A percentile compares a stretch with the other conserved stretches of the same genome.
Conservation (phyloP, 139 green algal genomes). For the Chlamydomonas schloesseri region DNA sequence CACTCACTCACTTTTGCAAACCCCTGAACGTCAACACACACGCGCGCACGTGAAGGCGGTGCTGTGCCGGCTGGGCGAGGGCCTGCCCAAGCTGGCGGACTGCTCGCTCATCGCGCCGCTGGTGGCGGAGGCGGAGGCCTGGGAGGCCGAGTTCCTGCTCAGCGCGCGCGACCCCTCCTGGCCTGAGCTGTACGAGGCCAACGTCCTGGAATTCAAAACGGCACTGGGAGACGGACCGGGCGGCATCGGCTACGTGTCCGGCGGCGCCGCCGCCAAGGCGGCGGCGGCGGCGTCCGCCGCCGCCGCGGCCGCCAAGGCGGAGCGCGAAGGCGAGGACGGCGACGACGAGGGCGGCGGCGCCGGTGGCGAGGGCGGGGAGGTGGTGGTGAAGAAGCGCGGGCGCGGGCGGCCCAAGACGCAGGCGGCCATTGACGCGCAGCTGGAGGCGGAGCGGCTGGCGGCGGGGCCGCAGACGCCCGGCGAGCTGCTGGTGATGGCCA, state of each 20-base stretch:
- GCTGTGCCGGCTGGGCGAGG: conserved; percentile 49
- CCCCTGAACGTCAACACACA: too few species aligned
- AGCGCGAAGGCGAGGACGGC: neutral
- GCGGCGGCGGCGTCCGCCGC: neutral
- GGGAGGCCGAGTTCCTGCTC: conserved; percentile 60
- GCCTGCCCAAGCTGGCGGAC: conserved; percentile 42
- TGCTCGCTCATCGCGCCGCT: conserved; percentile 12
- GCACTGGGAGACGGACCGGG: neutral
- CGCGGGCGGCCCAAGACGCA: too few species aligned
- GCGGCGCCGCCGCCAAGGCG: neutral
- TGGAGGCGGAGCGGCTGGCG: neutral
- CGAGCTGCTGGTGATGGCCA: too few species aligned
- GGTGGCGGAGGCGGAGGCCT: conserved; percentile 24
- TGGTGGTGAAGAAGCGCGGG: too few species aligned
- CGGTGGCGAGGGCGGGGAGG: too few species aligned
- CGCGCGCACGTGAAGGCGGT: too few species aligned
- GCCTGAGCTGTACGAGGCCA: neutral
- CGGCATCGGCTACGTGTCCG: too few species aligned
- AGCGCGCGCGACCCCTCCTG: conserved; percentile 27
- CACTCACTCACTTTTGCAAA: too few species aligned
- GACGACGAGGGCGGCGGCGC: too few species aligned
- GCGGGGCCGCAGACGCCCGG: too few species aligned
- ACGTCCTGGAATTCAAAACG: neutral
- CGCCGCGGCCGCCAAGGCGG: neutral
- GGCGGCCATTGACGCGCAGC: too few species aligned